These are phyloP conservation scores for Tricholoma sp. DNA, from an alignment of 768 basidiomycete species.

Conservation along the genomic window DNA sequence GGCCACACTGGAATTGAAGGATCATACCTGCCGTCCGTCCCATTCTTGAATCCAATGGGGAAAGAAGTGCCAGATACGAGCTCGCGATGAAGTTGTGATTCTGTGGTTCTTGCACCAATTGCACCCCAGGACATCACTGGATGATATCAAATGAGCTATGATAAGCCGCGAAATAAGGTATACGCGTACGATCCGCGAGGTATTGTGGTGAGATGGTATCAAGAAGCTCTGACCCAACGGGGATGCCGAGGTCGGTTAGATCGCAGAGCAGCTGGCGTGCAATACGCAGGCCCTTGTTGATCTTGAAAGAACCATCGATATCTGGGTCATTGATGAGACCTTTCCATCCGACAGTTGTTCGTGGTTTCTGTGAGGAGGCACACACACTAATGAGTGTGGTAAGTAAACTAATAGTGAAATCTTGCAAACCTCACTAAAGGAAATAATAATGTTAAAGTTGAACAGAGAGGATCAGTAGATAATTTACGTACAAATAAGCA, in stretches of 20 bases:
- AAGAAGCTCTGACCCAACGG: slow-evolving; percentile 91
- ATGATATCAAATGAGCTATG: slow-evolving; percentile 1
- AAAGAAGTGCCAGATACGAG: slow-evolving; percentile 94
- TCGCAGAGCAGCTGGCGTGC: slow-evolving; percentile 89
- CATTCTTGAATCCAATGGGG: slow-evolving; percentile 99
- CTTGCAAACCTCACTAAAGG: slow-evolving; percentile 28
- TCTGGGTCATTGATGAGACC: slow-evolving; percentile 94
- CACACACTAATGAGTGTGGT: slow-evolving; percentile 6
- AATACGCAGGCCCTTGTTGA: slow-evolving; percentile 93
- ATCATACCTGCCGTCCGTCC: slow-evolving; percentile 82
- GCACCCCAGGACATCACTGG: slow-evolving; percentile 87
- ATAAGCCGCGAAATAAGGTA: background rate
- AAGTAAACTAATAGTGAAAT: background rate
- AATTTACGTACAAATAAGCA: slow-evolving; percentile 83
- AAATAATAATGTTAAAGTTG: slow-evolving; percentile 1
- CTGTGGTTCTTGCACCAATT: slow-evolving; percentile 96
- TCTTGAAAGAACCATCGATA: slow-evolving; percentile 90
- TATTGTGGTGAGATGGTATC: slow-evolving; percentile 79
- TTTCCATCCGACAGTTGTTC: slow-evolving; percentile 98
- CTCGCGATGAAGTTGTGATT: slow-evolving; percentile 95
- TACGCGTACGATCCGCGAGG: slow-evolving; percentile 61
- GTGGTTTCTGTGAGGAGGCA: slow-evolving; percentile 64
- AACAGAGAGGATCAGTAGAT: background rate
- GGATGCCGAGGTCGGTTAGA: slow-evolving; percentile 83
- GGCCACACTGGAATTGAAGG: slow-evolving; percentile 1